A percentile compares a stretch with the other conserved stretches of the same genome.
Evolutionary conservation across 192 early-diverging fungal species (phyloP).

Genomic region (Entomortierella parvispora): DNA sequence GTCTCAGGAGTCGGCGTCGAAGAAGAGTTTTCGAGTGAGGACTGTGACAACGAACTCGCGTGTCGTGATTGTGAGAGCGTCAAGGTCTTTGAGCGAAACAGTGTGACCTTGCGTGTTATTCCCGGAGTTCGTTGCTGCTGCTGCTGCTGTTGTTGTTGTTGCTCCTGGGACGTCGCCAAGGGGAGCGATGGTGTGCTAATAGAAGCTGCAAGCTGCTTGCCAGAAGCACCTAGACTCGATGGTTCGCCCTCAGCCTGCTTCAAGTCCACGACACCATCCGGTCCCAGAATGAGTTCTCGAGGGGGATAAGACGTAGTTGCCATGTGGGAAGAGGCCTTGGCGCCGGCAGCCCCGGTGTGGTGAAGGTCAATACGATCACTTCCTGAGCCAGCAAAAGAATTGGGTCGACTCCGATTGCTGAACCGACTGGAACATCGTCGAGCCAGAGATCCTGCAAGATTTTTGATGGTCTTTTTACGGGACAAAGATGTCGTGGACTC

Average conservation of each 20-base stretch:
- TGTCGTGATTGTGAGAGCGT: background rate
- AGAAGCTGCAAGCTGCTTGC: slow-evolving; percentile 8
- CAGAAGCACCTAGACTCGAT: no score
- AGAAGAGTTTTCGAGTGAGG: background rate
- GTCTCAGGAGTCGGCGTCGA: background rate
- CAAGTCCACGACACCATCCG: slow-evolving; percentile 13
- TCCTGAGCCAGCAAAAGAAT: slow-evolving; percentile 34
- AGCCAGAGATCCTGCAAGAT: slow-evolving; percentile 31
- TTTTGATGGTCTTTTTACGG: slow-evolving; percentile 32
- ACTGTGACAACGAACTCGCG: background rate
- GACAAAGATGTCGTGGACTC: background rate
- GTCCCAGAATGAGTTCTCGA: background rate
- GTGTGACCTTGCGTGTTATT: slow-evolving; percentile 27
- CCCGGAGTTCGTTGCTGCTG: no score
- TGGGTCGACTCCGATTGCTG: slow-evolving; percentile 15
- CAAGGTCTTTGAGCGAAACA: slow-evolving; percentile 31
- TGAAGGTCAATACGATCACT: slow-evolving; percentile 20
- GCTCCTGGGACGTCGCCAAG: background rate
- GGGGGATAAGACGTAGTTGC: background rate
- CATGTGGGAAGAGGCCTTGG: background rate
- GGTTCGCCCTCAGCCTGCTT: slow-evolving; percentile 19
- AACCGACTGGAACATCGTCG: slow-evolving; percentile 38
- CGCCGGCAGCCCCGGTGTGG: slow-evolving; percentile 1
- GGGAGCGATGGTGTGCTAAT: background rate
- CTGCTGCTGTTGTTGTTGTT: background rate